Base-by-base conservation (phyloP, 805 yeast genomes). In the Yamadazyma akitaensis region DNA sequence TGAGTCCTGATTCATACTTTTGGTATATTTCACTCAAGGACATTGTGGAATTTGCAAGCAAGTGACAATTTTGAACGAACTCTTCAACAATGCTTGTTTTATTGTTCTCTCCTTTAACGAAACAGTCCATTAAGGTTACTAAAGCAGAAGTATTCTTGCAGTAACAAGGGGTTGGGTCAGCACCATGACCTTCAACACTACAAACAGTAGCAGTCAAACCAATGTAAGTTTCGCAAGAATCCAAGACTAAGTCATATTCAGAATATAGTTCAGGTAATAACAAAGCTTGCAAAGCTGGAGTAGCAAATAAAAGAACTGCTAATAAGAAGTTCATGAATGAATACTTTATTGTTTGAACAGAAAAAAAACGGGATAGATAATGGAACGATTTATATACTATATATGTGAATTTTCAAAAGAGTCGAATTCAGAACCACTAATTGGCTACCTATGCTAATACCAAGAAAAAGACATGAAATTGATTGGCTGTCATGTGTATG, bases 101-200 rank as follows among this genome's bases (percentile, higher is more conserved):
- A 43, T 59, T 58, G n/a, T 51, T 19, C 34, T 56, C 59, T 11
- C 62, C 63, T 26, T 46, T 49, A 13, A 59, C 54, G 16, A 58
- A 50, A 45, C 63, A 59, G 14, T 58, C 58, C 12, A 58, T 31
- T 14, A 58, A 25, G 13, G 58, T 54, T 12, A 60, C 62, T 34
- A 59, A 58, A 0, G 60, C 61, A 28, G 54, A 36, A 12, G 45
- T 50, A 14, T 36, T 37, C 10, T 39, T 39, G 48, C 63, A 59
- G 18, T 39, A 53, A 32, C 62, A 59, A 10, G 33, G 34, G 12
- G 46, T 40, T 17, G 44, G 37, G 36, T 40, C 33, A 12, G 10
- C 34, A 3, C 33, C 25, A 17, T 35, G 16, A 9, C 31, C 43
- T 7, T 25, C 18, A 13, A 28, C 10, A 13, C 12, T 13, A 53